Evolutionary conservation across 1,139 yeast genomes (phyloP).

Genomic region (Sugiyamaella japonica): DNA sequence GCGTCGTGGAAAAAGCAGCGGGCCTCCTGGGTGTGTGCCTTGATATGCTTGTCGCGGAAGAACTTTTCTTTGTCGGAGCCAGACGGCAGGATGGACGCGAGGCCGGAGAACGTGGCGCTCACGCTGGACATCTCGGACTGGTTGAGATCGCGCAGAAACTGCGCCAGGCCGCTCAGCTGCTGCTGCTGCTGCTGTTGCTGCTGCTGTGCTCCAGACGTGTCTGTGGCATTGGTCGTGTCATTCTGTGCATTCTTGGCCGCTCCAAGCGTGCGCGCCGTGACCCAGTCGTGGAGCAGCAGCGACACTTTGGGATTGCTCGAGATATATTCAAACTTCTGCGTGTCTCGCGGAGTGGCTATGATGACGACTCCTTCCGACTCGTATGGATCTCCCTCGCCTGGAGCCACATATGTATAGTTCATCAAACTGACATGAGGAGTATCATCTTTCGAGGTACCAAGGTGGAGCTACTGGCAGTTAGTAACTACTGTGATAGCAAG

Average conservation of each 20-base stretch:
- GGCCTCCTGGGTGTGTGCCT: slow-evolving; percentile 59
- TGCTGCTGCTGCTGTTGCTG: too few species aligned
- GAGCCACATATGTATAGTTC: slow-evolving; percentile 71
- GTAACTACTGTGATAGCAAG: slow-evolving; percentile 3
- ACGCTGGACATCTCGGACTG: slow-evolving; percentile 74
- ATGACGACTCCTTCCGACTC: slow-evolving; percentile 54
- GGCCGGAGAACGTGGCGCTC: slow-evolving; percentile 75
- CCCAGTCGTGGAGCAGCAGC: slow-evolving; percentile 84
- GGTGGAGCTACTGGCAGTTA: slow-evolving; percentile 60
- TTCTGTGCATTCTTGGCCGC: slow-evolving; percentile 39
- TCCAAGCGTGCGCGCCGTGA: slow-evolving; percentile 50
- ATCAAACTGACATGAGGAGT: slow-evolving; percentile 85
- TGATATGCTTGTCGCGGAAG: slow-evolving; percentile 58
- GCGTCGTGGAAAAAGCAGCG: slow-evolving; percentile 64
- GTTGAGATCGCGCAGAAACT: slow-evolving; percentile 68
- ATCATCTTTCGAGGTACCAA: slow-evolving; percentile 67
- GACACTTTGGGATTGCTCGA: slow-evolving; percentile 71
- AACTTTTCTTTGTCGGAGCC: slow-evolving; percentile 40
- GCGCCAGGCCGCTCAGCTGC: slow-evolving; percentile 46
- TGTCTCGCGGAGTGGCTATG: slow-evolving; percentile 64
- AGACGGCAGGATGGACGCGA: slow-evolving; percentile 56
- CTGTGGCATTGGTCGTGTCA: not conserved
- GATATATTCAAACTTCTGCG: slow-evolving; percentile 72
- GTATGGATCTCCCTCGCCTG: slow-evolving; percentile 39
- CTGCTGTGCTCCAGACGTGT: not conserved